Evolutionary conservation across 2,329 filamentous ascomycete genomes (phyloP).

Genomic region (Aureobasidium sp.): DNA sequence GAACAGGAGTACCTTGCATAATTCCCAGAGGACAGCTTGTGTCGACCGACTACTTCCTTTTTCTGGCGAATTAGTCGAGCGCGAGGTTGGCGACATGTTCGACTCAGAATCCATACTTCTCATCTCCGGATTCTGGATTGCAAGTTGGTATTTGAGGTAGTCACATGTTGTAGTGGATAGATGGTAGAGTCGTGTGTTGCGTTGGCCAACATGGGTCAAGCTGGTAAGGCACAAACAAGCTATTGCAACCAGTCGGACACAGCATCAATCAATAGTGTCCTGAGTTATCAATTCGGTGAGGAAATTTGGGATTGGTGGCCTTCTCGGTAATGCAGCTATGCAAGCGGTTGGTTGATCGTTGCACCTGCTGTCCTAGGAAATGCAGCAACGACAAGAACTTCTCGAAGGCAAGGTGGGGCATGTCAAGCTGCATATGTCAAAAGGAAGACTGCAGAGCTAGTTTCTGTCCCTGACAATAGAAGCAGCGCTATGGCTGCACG

Average conservation of each 20-base stretch:
- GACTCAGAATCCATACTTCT: not conserved
- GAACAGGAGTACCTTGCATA: not conserved
- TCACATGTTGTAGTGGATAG: not conserved
- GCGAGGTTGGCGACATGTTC: not conserved
- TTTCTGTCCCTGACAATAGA: not conserved
- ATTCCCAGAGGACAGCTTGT: not conserved
- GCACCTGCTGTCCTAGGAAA: not conserved
- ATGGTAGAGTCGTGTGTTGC: not conserved
- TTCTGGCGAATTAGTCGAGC: not conserved
- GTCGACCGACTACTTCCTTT: not conserved
- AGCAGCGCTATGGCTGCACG: conserved; percentile 6
- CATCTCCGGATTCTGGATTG: not conserved
- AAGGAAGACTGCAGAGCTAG: conserved; percentile 11
- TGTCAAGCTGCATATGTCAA: conserved; percentile 1
- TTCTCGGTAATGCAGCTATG: not conserved
- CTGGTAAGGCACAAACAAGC: not conserved
- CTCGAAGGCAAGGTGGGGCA: not conserved
- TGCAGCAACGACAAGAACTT: not conserved
- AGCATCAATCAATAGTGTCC: not conserved
- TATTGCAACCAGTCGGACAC: not conserved
- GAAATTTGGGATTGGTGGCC: not conserved
- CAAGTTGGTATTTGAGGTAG: not conserved
- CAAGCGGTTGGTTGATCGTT: not conserved
- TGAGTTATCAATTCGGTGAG: not conserved
- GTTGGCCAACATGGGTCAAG: not conserved